Evolutionary conservation across 75 land plant genomes (phyloP), one percentile per base, ranked within the genome.

Genomic region (Cupressus sempervirens): DNA sequence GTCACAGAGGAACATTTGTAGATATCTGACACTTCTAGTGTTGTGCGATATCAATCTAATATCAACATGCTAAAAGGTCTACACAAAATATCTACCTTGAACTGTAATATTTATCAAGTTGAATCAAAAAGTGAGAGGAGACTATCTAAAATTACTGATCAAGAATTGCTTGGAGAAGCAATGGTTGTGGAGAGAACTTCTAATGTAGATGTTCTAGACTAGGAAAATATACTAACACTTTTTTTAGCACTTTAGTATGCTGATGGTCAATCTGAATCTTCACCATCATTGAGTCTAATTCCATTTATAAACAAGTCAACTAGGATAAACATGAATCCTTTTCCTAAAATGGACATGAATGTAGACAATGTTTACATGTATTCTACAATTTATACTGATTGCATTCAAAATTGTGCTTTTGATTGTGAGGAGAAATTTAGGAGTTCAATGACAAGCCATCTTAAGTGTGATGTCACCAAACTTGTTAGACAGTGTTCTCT

Each of bases 211-310:
- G 9, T 41, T 41, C 41, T 40, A 38, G 26, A 76, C 1, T 9
- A 76, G 23, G 18, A 76, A 76, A 32, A 74, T 34, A 35, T 74
- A 16, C 18, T 74, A 35, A 16, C 46, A 38, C 80, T n/a, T 41
- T 7, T 46, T 76, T 76, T 9, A 76, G 80, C 6, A 20, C 29
- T 76, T 40, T 36, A 72, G 15, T 72, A 72, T 72, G 32, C 74
- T 72, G 35, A 26, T 76, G 9, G 80, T 76, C 80, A 76, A 18
- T 76, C 80, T 41, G 45, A 40, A 76, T 38, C 80, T 76, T 76
- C 80, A 23, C 9, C 45, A 40, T 76, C 45, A 38, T 76, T 40
- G 45, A 76, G 45, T 6, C 4, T 18, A 9, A 16, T 41, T 20
- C 45, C 40, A 76, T 76, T 40, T 76, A 20, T 9, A 40, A 76